Percentiles rank a stretch among this genome's conserved stretches.
Conservation (phyloP, 495 filamentous ascomycete species). For the Daldinia loculata region DNA sequence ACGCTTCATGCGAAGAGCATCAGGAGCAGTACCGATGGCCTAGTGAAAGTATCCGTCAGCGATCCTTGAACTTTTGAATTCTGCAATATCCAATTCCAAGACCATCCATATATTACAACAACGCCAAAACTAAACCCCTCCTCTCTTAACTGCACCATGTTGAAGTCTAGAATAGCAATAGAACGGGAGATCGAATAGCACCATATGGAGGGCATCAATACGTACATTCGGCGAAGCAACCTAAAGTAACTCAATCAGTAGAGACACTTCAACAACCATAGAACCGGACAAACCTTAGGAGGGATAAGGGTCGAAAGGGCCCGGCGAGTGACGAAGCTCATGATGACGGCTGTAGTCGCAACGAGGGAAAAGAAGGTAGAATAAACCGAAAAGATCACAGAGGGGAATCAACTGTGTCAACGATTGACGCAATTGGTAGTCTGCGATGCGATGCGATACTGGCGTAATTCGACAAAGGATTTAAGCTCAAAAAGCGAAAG, state of each 20-base stretch:
- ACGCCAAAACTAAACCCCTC: not conserved
- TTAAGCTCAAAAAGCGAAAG: constrained; percentile 43
- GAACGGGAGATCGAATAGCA: constrained; percentile 3
- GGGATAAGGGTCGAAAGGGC: constrained; percentile 97
- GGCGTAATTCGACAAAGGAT: constrained; percentile 38
- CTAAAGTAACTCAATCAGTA: constrained; percentile 49
- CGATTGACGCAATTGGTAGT: constrained; percentile 40
- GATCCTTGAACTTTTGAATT: constrained; percentile 1
- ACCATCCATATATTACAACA: not conserved
- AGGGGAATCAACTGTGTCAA: constrained; percentile 38
- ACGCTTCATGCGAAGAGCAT: constrained; percentile 94
- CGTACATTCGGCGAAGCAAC: constrained; percentile 94
- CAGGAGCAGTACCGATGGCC: constrained; percentile 90
- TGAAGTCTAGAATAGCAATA: constrained; percentile 7
- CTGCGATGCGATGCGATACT: constrained; percentile 36
- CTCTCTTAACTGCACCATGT: constrained; percentile 1
- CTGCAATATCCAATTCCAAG: not conserved
- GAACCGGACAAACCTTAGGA: constrained; percentile 79
- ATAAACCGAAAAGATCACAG: constrained; percentile 30
- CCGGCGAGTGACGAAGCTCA: constrained; percentile 89
- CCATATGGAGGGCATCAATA: constrained; percentile 30
- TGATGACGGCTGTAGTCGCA: constrained; percentile 62
- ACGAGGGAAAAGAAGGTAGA: constrained; percentile 36
- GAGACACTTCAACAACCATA: not conserved
- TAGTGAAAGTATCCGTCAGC: constrained; percentile 56